phyloP scores from a whole-genome alignment of 305 asterid species.

The Fraxinus ornus region DNA sequence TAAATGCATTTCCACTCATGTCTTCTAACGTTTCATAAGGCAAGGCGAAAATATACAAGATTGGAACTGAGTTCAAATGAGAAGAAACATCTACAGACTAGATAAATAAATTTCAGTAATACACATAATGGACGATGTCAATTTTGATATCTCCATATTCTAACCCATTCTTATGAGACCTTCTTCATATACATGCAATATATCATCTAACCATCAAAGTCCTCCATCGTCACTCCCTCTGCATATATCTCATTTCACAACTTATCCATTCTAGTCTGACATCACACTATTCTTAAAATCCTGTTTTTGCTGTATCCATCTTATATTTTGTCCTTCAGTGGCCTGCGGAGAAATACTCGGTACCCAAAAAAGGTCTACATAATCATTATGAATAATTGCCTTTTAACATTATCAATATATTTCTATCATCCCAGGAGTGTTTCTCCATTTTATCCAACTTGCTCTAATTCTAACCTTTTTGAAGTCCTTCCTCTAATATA shows the following conservation, averaged over 20 bases:
- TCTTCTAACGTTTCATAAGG: not conserved
- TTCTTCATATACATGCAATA: not conserved
- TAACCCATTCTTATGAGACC: not conserved
- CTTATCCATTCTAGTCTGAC: not conserved
- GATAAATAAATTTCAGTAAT: not conserved
- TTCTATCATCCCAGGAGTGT: not conserved
- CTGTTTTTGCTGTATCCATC: not conserved
- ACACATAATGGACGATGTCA: not conserved
- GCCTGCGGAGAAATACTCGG: not conserved
- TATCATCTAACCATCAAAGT: not conserved
- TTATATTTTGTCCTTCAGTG: not conserved
- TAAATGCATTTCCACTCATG: not conserved
- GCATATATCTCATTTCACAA: not conserved
- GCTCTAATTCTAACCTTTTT: not conserved
- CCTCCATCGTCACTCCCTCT: not conserved
- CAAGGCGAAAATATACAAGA: not conserved
- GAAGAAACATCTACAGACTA: not conserved
- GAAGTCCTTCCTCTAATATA: not conserved
- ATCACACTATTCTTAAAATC: not conserved
- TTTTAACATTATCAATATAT: not conserved
- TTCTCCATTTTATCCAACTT: not conserved
- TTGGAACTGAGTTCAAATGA: not conserved
- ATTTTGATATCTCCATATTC: not conserved
- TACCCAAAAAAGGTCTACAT: not conserved
- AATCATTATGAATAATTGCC: not conserved